These are phyloP conservation scores for Aspergillus sp. DNA, from an alignment of 2,329 filamentous ascomycete genomes.

Conservation along the genomic window DNA sequence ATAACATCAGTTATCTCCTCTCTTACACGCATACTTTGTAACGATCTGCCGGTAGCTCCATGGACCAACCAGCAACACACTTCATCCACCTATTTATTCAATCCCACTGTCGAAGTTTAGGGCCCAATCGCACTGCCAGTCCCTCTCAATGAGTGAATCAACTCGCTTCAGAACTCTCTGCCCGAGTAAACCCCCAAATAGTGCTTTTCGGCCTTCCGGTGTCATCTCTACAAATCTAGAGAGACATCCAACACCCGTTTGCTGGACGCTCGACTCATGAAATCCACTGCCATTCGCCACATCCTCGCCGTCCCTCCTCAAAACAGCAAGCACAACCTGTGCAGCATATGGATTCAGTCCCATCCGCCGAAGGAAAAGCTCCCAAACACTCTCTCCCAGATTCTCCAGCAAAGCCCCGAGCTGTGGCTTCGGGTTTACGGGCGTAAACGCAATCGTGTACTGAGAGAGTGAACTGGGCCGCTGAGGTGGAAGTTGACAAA, in stretches of 20 bases:
- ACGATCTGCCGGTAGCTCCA: neutral
- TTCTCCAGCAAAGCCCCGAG: conserved; percentile 29
- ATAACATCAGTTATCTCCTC: conserved; percentile 34
- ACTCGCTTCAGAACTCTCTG: conserved; percentile 57
- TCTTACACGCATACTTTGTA: conserved; percentile 14
- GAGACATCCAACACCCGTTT: neutral
- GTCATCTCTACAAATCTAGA: conserved; percentile 59
- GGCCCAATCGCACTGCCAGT: conserved; percentile 44
- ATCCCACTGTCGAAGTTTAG: conserved; percentile 17
- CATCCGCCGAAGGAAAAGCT: conserved; percentile 63
- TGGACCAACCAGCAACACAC: neutral
- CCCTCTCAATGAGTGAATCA: conserved; percentile 52
- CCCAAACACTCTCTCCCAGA: conserved; percentile 64
- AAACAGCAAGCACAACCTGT: conserved; percentile 55
- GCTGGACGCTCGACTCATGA: neutral
- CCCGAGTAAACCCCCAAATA: conserved; percentile 56
- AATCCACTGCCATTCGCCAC: neutral
- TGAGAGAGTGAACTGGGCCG: no score
- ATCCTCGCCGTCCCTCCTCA: conserved; percentile 24
- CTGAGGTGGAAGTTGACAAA: conserved; percentile 14
- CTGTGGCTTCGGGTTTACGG: conserved; percentile 13
- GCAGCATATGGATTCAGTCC: conserved; percentile 73
- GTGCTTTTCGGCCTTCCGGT: conserved; percentile 46
- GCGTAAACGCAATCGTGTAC: conserved; percentile 7
- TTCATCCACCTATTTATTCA: neutral